Conservation (phyloP, 1,284 basidiomycete species). For the Boletellus deceptivus region DNA sequence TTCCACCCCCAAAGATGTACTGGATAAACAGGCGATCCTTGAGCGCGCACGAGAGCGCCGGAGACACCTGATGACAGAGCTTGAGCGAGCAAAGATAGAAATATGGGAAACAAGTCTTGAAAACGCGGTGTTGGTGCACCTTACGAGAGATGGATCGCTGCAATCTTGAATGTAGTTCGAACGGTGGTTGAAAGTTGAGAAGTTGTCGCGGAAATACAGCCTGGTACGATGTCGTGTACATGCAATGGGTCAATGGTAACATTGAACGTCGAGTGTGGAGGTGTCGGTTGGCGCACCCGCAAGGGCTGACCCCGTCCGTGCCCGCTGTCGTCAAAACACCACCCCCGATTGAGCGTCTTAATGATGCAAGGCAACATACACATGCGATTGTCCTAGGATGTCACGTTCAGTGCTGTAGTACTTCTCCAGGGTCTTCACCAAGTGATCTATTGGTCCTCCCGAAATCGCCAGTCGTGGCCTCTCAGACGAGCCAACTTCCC, state of each 20-base stretch:
- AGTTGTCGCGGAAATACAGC: neutral
- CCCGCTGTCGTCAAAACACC: no score
- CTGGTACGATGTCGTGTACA: neutral
- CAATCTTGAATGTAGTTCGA: neutral
- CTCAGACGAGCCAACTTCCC: conserved; percentile 15
- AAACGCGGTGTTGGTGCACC: conserved; percentile 59
- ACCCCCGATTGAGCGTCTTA: neutral
- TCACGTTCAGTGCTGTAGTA: conserved; percentile 11
- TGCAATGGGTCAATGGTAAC: no score
- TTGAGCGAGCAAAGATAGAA: conserved; percentile 59
- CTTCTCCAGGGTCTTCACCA: conserved; percentile 17
- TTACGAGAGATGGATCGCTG: conserved; percentile 40
- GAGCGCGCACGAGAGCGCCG: conserved; percentile 52
- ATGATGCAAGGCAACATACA: no score
- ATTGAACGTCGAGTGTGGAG: no score
- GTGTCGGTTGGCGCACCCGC: no score
- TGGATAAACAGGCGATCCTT: conserved; percentile 43
- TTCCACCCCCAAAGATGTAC: conserved; percentile 3
- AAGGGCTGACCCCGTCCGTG: no score
- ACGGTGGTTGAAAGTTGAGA: neutral
- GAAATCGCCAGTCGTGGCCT: conserved; percentile 5
- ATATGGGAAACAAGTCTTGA: conserved; percentile 75
- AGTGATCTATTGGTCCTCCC: conserved; percentile 10
- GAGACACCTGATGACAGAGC: conserved; percentile 50
- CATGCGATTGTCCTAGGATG: neutral